phyloP scores from a whole-genome alignment of 1,139 yeast genomes.

The Yamadazyma dendronema region DNA sequence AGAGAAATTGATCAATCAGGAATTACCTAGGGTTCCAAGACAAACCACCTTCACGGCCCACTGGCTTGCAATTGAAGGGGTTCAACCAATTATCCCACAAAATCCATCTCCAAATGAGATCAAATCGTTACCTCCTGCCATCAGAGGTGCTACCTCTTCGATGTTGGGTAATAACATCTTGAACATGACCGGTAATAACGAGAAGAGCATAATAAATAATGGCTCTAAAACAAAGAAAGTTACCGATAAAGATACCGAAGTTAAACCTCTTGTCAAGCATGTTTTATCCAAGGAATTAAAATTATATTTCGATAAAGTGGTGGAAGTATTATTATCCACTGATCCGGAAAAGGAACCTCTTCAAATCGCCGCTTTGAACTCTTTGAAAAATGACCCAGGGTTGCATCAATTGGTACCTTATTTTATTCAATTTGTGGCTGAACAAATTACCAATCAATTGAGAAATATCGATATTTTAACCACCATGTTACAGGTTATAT shows the following conservation, averaged over 20 bases:
- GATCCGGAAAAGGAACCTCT: constrained; percentile 59
- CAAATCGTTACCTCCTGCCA: constrained; percentile 60
- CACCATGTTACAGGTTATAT: constrained; percentile 89
- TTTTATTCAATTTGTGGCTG: constrained; percentile 93
- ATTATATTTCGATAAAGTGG: constrained; percentile 87
- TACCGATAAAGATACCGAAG: constrained; percentile 62
- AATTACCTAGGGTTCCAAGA: constrained; percentile 92
- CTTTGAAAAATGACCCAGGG: constrained; percentile 90
- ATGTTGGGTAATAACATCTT: constrained; percentile 43
- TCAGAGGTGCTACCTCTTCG: constrained; percentile 66
- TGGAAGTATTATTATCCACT: constrained; percentile 68
- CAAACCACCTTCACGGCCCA: constrained; percentile 93
- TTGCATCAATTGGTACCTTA: constrained; percentile 95
- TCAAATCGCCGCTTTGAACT: constrained; percentile 76
- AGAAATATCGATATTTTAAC: constrained; percentile 69
- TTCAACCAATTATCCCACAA: constrained; percentile 96
- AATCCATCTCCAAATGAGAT: constrained; percentile 85
- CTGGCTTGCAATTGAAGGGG: constrained; percentile 98
- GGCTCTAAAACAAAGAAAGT: constrained; percentile 27
- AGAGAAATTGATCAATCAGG: constrained; percentile 90
- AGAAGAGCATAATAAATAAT: constrained; percentile 11
- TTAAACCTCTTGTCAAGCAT: constrained; percentile 94
- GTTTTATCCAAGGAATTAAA: constrained; percentile 92
- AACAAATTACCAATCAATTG: constrained; percentile 87
- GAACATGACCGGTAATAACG: constrained; percentile 21